Percentiles rank a stretch among this genome's conserved stretches.
These are phyloP conservation scores for Encephalitozoon romaleae DNA, from an alignment of 371 early-diverging fungal genomes.

Conservation along the genomic window DNA sequence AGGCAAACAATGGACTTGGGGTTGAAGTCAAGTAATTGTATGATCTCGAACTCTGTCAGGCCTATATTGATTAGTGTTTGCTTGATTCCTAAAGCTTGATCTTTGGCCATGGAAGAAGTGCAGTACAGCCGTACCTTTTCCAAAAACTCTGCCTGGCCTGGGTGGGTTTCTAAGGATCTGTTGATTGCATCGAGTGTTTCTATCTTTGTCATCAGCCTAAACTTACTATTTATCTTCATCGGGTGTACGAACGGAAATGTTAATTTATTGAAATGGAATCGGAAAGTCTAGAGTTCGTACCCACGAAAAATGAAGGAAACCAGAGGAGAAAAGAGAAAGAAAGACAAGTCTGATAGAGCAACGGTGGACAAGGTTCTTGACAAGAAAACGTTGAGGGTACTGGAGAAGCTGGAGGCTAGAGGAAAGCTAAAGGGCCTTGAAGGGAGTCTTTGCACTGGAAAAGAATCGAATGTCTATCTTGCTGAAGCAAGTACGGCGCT, in stretches of 20 bases:
- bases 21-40: slow-evolving; percentile 51
- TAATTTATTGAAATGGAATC: neutral
- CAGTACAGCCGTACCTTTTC: neutral
- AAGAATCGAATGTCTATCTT: slow-evolving; percentile 66
- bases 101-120: neutral
- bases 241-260: neutral
- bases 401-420: slow-evolving; percentile 82
- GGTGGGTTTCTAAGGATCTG: neutral
- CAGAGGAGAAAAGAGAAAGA: slow-evolving; percentile 49
- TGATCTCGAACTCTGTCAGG: slow-evolving; percentile 54
- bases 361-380: slow-evolving; percentile 94
- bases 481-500: slow-evolving; percentile 34
- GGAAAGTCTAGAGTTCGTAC: neutral
- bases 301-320: slow-evolving; percentile 31
- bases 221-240: neutral
- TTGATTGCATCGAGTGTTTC: neutral
- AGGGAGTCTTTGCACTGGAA: slow-evolving; percentile 93
- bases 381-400: slow-evolving; percentile 83
- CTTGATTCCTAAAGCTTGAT: neutral
- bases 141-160: neutral
- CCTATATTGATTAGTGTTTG: slow-evolving; percentile 15
- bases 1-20: slow-evolving; percentile 54
- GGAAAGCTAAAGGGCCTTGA: slow-evolving; percentile 79
- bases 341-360: slow-evolving; percentile 86
- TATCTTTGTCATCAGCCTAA: neutral